A percentile compares a stretch with the other conserved stretches of the same genome.
phyloP scores from a whole-genome alignment of 805 yeast genomes.

The Candida alai region DNA sequence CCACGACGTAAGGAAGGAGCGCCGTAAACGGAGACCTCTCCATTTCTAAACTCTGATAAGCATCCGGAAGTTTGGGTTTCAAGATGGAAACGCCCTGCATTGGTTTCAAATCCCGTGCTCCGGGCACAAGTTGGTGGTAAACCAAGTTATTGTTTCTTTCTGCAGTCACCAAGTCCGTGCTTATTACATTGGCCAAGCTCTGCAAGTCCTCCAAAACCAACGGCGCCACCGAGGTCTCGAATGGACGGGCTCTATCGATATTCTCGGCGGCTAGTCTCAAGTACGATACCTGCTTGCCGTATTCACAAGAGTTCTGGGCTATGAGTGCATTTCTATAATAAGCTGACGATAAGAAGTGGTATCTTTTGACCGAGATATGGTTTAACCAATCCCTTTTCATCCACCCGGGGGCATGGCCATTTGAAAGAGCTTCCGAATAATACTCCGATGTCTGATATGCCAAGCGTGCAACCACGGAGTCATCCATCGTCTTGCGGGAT shows the following conservation, averaged over 20 bases:
- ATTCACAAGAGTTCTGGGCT: conserved; percentile 45
- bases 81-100: conserved; percentile 56
- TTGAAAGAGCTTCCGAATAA: conserved; percentile 44
- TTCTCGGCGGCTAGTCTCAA: conserved; percentile 41
- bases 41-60: conserved; percentile 24
- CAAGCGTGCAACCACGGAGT: conserved; percentile 59
- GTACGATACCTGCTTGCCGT: conserved; percentile 70
- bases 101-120: conserved; percentile 30
- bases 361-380: conserved; percentile 54
- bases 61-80: conserved; percentile 27
- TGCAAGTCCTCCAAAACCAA: conserved; percentile 48
- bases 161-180: conserved; percentile 46
- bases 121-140: conserved; percentile 65
- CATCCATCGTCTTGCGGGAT: conserved; percentile 46
- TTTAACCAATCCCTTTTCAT: conserved; percentile 60
- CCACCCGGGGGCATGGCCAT: conserved; percentile 40
- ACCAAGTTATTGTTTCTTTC: conserved; percentile 81
- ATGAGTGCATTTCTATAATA: conserved; percentile 56
- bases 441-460: conserved; percentile 58
- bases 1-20: conserved; percentile 61
- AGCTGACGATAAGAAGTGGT: conserved; percentile 71
- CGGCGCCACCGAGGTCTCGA: conserved; percentile 39
- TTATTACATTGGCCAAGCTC: conserved; percentile 46
- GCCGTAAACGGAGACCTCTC: conserved; percentile 44
- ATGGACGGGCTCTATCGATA: conserved; percentile 34